Conservation (phyloP, 208 protist genomes). For the Trypanosomatidae sp. region DNA sequence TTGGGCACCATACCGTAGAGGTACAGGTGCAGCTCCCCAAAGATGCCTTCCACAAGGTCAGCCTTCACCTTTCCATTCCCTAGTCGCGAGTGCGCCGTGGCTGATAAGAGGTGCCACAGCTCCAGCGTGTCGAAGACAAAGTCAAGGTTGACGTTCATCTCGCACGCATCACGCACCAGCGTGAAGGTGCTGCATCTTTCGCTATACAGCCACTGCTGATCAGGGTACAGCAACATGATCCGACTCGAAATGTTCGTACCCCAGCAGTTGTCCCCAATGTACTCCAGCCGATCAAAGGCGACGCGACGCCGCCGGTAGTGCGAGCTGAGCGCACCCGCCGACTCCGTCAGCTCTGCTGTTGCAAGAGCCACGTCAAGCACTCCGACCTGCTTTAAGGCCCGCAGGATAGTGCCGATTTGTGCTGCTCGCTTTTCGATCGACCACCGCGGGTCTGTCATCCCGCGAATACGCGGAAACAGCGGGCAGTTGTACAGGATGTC, state of each 20-base stretch:
- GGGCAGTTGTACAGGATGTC: conserved; percentile 49
- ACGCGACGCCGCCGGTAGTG: conserved; percentile 57
- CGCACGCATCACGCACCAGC: conserved; percentile 59
- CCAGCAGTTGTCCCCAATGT: conserved; percentile 86
- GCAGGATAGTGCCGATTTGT: conserved; percentile 37
- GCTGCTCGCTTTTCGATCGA: conserved; percentile 54
- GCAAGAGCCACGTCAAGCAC: conserved; percentile 65
- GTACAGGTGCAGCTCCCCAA: conserved; percentile 71
- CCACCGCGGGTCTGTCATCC: conserved; percentile 39
- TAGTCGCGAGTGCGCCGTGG: conserved; percentile 15
- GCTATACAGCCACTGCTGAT: conserved; percentile 78
- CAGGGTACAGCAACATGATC: conserved; percentile 74
- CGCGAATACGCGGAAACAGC: conserved; percentile 50
- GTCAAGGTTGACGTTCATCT: conserved; percentile 87
- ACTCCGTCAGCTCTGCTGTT: conserved; percentile 8
- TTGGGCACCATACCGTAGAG: conserved; percentile 59
- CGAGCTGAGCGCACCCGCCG: background rate
- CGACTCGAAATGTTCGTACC: conserved; percentile 58
- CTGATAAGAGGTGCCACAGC: conserved; percentile 41
- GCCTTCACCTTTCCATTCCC: conserved; percentile 77
- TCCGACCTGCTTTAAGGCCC: conserved; percentile 34
- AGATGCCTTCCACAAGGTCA: conserved; percentile 73
- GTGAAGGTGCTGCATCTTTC: conserved; percentile 61
- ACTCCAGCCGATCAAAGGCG: conserved; percentile 82
- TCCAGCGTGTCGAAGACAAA: conserved; percentile 78